Evolutionary conservation across 1,139 yeast genomes (phyloP).

Genomic region (Scheffersomyces cryptocercus): DNA sequence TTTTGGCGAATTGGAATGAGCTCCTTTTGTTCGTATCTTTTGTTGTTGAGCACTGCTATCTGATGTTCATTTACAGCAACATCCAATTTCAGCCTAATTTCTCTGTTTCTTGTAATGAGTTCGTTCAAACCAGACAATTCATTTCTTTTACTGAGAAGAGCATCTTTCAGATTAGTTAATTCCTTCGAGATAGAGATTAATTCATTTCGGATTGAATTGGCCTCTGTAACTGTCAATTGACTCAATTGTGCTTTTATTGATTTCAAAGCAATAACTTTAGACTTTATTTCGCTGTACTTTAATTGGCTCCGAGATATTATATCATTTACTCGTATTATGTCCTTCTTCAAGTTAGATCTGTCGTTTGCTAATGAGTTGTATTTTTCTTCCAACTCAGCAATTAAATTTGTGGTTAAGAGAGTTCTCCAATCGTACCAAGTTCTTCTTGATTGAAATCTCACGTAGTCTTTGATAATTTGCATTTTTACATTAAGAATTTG

Average conservation of each 20-base stretch:
- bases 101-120: constrained; percentile 9
- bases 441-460: constrained; percentile 51
- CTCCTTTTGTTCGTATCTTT: constrained; percentile 26
- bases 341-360: constrained; percentile 20
- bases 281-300: constrained; percentile 16
- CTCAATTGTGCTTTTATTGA: constrained; percentile 20
- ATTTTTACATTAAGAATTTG: constrained; percentile 43
- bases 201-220: neutral
- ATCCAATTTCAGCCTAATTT: constrained; percentile 10
- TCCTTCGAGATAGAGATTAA: constrained; percentile 10
- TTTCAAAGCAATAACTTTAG: constrained; percentile 22
- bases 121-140: constrained; percentile 14
- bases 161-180: constrained; percentile 11
- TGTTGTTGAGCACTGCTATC: constrained; percentile 18
- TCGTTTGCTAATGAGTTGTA: constrained; percentile 27
- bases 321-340: constrained; percentile 21
- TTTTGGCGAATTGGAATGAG: constrained; percentile 23
- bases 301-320: constrained; percentile 13
- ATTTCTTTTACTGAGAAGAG: constrained; percentile 10
- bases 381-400: constrained; percentile 36
- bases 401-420: constrained; percentile 40
- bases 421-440: constrained; percentile 63
- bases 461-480: constrained; percentile 46
- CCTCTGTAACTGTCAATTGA: constrained; percentile 15
- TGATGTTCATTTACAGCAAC: constrained; percentile 17